Percentiles rank a stretch among this genome's conserved stretches.
phyloP scores from a whole-genome alignment of 495 filamentous ascomycete species.

The Daldinia grandis region DNA sequence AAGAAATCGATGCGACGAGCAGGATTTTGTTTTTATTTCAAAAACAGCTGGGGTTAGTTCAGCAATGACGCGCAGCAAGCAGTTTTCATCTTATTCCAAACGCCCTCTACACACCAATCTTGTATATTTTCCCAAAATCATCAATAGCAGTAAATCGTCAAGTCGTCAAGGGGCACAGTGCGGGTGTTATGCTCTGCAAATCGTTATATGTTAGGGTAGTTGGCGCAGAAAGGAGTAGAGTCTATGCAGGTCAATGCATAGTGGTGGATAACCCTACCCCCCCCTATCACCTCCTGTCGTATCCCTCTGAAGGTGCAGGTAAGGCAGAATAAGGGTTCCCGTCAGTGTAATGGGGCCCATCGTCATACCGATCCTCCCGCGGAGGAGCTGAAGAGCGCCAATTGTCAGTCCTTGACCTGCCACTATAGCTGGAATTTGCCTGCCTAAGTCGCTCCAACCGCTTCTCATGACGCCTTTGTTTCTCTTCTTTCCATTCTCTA shows the following conservation, averaged over 20 bases:
- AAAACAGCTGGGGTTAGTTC: slow-evolving; percentile 30
- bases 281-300: slow-evolving; percentile 51
- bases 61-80: slow-evolving; percentile 19
- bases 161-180: slow-evolving; percentile 26
- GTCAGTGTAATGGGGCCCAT: slow-evolving; percentile 60
- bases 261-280: slow-evolving; percentile 17
- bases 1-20: slow-evolving; percentile 28
- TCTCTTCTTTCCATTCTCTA: slow-evolving; percentile 54
- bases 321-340: slow-evolving; percentile 61
- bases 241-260: slow-evolving; percentile 15
- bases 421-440: slow-evolving; percentile 39
- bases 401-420: slow-evolving; percentile 54
- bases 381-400: slow-evolving; percentile 50
- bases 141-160: slow-evolving; percentile 26
- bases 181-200: slow-evolving; percentile 25
- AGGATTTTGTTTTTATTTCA: slow-evolving; percentile 38
- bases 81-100: slow-evolving; percentile 11
- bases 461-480: slow-evolving; percentile 49
- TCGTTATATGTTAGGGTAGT: not conserved
- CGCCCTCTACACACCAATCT: slow-evolving; percentile 17
- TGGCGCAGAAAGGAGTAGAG: slow-evolving; percentile 4
- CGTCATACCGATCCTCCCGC: slow-evolving; percentile 45
- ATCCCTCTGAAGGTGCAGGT: slow-evolving; percentile 55
- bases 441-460: slow-evolving; percentile 51
- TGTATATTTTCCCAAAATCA: slow-evolving; percentile 21